These are phyloP conservation scores for Dryas alaskensis DNA, from an alignment of 306 rosid species.

Conservation along the genomic window DNA sequence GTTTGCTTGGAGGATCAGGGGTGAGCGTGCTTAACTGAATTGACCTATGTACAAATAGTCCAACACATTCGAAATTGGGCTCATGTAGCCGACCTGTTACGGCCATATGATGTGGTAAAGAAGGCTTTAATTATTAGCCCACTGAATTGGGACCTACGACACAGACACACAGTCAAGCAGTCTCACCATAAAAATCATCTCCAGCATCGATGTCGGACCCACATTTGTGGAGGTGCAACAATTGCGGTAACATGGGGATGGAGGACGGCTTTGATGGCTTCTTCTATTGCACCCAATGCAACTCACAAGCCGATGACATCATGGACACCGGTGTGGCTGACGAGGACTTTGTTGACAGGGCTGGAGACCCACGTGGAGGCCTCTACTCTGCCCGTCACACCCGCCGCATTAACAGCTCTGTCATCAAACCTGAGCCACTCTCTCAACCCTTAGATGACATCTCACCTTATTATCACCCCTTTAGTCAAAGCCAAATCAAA, in stretches of 20 bases:
- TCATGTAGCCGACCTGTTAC: too few species aligned
- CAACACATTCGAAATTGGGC: too few species aligned
- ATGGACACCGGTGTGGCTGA: conserved; percentile 62
- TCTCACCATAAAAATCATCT: conserved; percentile 7
- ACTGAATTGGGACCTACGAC: too few species aligned
- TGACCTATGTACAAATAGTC: too few species aligned
- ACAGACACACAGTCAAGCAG: background rate
- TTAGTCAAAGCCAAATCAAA: conserved; percentile 10
- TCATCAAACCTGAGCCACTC: conserved; percentile 42
- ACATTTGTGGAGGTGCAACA: conserved; percentile 38
- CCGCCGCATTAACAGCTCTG: conserved; percentile 33
- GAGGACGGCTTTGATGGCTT: conserved; percentile 55
- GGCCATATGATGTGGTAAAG: too few species aligned
- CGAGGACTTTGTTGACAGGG: conserved; percentile 45
- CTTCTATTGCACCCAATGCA: conserved; percentile 64
- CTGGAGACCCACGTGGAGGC: conserved; percentile 35
- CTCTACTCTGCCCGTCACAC: conserved; percentile 52
- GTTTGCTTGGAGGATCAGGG: conserved; percentile 84
- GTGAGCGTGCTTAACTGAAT: conserved; percentile 70
- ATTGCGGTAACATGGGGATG: conserved; percentile 48
- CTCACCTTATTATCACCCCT: background rate
- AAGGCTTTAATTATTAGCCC: too few species aligned
- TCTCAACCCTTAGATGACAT: conserved; percentile 40
- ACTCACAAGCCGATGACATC: conserved; percentile 50
- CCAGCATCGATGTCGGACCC: conserved; percentile 36